A percentile compares a stretch with the other conserved stretches of the same genome.
Conservation (phyloP, 441 rosid genomes). For the Brassica balearica region DNA sequence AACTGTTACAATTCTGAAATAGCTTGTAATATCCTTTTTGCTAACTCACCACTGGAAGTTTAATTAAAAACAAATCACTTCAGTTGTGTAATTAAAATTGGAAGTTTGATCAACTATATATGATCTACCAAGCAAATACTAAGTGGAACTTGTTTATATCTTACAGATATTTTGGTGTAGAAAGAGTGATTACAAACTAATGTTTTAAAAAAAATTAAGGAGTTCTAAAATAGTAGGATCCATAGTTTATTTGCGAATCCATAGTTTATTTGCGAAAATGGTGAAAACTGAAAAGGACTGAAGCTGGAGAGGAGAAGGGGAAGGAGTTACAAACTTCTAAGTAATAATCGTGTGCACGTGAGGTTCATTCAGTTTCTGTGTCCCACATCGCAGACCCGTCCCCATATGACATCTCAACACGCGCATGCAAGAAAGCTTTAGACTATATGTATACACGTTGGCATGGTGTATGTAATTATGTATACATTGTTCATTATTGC, state of each 20-base stretch:
- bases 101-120: not conserved
- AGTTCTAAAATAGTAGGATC: slow-evolving; percentile 18
- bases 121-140: not conserved
- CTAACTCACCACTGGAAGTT: not conserved
- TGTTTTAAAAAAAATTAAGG: not conserved
- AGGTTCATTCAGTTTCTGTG: slow-evolving; percentile 43
- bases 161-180: not conserved
- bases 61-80: not conserved
- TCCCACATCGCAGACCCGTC: slow-evolving; percentile 33
- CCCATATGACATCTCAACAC: slow-evolving; percentile 34
- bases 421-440: slow-evolving; percentile 38
- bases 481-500: slow-evolving; percentile 21
- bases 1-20: slow-evolving; percentile 13
- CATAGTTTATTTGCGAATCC: slow-evolving; percentile 1
- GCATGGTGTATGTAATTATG: not conserved
- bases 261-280: slow-evolving; percentile 9
- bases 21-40: not conserved
- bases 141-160: not conserved
- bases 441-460: not conserved
- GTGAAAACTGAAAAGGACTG: slow-evolving; percentile 32
- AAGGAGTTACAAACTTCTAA: slow-evolving; percentile 1
- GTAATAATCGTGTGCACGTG: slow-evolving; percentile 55
- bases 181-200: not conserved
- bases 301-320: slow-evolving; percentile 18
- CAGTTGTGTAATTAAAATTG: not conserved